phyloP scores from a whole-genome alignment of 331 rosid genomes.

The Rosa hybrid region DNA sequence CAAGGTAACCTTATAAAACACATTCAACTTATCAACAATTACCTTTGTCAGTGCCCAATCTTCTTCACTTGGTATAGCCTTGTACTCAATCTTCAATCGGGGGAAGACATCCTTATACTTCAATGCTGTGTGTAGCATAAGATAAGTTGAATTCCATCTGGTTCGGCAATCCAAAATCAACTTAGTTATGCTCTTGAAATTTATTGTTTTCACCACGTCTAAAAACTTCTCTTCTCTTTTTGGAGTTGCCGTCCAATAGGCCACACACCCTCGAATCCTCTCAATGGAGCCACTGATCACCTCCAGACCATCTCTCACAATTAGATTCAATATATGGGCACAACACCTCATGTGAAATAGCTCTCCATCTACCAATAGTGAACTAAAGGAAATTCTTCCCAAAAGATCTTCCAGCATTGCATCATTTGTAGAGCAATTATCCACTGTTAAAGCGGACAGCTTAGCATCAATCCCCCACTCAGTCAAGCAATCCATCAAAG shows the following conservation, averaged over 20 bases:
- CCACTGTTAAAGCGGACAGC: neutral
- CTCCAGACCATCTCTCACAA: neutral
- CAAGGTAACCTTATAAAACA: neutral
- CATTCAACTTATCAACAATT: neutral
- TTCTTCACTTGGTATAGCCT: neutral
- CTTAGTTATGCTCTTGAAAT: neutral
- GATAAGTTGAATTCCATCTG: slow-evolving; percentile 1
- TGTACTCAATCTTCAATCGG: neutral
- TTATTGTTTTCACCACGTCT: neutral
- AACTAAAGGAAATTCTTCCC: neutral
- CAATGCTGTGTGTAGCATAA: neutral
- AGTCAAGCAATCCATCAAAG: neutral
- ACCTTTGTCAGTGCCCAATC: slow-evolving; percentile 4
- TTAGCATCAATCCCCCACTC: slow-evolving; percentile 1
- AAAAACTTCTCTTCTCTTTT: neutral
- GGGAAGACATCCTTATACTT: neutral
- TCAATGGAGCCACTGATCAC: neutral
- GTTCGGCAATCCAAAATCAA: neutral
- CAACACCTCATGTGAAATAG: neutral
- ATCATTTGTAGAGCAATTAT: slow-evolving; percentile 14
- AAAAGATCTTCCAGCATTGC: neutral
- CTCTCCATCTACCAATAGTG: neutral
- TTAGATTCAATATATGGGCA: neutral
- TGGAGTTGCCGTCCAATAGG: neutral
- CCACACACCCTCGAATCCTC: neutral